Evolutionary conservation across 305 asterid genomes (phyloP).

Genomic region (Solanum aculeatissimum): DNA sequence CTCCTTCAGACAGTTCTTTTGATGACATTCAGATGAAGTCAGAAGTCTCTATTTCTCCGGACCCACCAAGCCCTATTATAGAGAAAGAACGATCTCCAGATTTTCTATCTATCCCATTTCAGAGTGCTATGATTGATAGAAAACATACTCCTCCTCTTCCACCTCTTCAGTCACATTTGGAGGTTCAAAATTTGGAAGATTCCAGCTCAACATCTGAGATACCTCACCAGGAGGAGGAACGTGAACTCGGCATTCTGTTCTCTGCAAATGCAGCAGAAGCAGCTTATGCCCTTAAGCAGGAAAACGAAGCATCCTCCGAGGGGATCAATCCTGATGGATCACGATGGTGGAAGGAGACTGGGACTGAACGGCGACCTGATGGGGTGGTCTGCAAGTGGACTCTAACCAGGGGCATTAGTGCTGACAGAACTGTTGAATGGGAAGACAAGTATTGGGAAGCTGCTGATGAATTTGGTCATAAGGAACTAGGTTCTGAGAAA

Average conservation of each 20-base stretch:
- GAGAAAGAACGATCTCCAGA: constrained; percentile 54
- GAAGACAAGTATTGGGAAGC: constrained; percentile 99
- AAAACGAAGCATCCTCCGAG: constrained; percentile 13
- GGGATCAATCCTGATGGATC: constrained; percentile 71
- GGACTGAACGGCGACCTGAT: constrained; percentile 62
- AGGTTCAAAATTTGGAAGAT: constrained; percentile 26
- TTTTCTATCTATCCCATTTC: constrained; percentile 56
- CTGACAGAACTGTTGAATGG: constrained; percentile 71
- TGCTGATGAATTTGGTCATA: constrained; percentile 81
- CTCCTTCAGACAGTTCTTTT: constrained; percentile 35
- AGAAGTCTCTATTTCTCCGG: constrained; percentile 26
- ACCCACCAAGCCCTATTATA: constrained; percentile 38
- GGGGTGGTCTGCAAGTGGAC: constrained; percentile 95
- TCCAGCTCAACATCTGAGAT: constrained; percentile 21
- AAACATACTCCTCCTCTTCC: constrained; percentile 36
- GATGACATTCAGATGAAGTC: constrained; percentile 20
- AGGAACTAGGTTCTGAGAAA: constrained; percentile 97
- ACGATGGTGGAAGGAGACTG: constrained; percentile 95
- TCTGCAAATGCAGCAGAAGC: constrained; percentile 78
- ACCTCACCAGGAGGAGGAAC: constrained; percentile 53
- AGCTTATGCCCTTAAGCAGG: constrained; percentile 45
- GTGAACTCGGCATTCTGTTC: constrained; percentile 51
- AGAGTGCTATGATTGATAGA: constrained; percentile 34
- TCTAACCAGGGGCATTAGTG: constrained; percentile 59
- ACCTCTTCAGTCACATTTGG: constrained; percentile 59